Evolutionary conservation across 73 alveolate species (phyloP).

Genomic region (Paramecium pentaurelia): DNA sequence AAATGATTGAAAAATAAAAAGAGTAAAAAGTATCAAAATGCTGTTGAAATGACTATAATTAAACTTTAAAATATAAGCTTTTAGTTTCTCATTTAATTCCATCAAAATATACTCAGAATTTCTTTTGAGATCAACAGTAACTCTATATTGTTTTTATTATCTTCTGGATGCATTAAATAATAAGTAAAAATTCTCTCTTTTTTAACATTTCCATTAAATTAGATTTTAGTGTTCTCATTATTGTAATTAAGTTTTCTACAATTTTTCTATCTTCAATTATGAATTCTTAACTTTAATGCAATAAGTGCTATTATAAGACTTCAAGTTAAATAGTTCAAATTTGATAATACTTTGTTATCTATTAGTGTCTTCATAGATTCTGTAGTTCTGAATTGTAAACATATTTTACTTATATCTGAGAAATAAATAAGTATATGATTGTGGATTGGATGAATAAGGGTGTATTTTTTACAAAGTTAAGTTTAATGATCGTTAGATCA

Average conservation of each 20-base stretch:
- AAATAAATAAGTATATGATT: background rate
- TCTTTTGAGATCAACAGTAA: background rate
- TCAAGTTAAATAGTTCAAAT: background rate
- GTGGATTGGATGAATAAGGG: background rate
- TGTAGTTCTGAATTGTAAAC: background rate
- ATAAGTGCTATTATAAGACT: background rate
- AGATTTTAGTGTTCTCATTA: too few relatives aligned
- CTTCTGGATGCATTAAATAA: too few relatives aligned
- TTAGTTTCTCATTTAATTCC: background rate
- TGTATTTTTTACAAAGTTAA: background rate
- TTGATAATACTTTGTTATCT: background rate
- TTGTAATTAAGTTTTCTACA: background rate
- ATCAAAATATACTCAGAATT: background rate
- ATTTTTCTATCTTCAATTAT: too few relatives aligned
- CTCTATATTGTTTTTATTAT: background rate
- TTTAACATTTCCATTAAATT: too few relatives aligned
- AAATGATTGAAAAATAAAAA: slow-evolving; percentile 39
- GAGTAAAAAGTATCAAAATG: slow-evolving; percentile 4
- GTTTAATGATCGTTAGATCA: background rate
- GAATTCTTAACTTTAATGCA: background rate
- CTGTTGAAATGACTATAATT: slow-evolving; percentile 11
- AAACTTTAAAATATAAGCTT: background rate
- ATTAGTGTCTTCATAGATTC: background rate
- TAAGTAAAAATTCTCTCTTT: too few relatives aligned
- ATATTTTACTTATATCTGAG: background rate